Evolutionary conservation across 441 rosid species (phyloP).

Genomic region (Omphalea diandra): DNA sequence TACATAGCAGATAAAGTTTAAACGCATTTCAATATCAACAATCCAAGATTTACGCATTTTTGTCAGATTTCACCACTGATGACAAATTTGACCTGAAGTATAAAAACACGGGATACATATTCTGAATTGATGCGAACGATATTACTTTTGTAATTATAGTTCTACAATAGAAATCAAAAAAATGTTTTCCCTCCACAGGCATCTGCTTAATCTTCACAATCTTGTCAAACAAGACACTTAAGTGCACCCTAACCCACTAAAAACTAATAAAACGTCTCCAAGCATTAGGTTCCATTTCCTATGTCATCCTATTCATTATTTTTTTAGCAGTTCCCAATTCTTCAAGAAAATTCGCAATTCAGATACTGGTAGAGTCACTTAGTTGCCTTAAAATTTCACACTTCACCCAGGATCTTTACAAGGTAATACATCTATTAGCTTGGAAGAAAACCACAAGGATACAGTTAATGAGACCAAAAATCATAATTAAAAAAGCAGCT

Average conservation of each 20-base stretch:
- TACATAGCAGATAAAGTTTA: slow-evolving; percentile 19
- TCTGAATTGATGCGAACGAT: background rate
- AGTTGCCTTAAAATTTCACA: background rate
- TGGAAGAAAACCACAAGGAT: background rate
- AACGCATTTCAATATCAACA: slow-evolving; percentile 8
- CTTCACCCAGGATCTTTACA: background rate
- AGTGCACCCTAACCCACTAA: no score
- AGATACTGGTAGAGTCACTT: background rate
- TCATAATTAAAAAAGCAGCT: background rate
- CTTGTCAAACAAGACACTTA: background rate
- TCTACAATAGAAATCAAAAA: no score
- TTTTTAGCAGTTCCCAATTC: background rate
- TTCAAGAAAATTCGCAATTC: background rate
- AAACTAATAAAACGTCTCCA: background rate
- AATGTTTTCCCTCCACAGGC: background rate
- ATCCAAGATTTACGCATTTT: slow-evolving; percentile 5
- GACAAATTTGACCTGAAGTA: background rate
- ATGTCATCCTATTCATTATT: background rate
- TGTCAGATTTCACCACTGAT: background rate
- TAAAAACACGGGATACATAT: background rate
- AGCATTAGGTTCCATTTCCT: background rate
- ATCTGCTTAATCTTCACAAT: background rate
- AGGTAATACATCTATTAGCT: background rate
- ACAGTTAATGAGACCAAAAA: background rate
- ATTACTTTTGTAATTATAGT: background rate